These are phyloP conservation scores for Sesbania bispinosa DNA, from an alignment of 306 rosid species.

Conservation along the genomic window DNA sequence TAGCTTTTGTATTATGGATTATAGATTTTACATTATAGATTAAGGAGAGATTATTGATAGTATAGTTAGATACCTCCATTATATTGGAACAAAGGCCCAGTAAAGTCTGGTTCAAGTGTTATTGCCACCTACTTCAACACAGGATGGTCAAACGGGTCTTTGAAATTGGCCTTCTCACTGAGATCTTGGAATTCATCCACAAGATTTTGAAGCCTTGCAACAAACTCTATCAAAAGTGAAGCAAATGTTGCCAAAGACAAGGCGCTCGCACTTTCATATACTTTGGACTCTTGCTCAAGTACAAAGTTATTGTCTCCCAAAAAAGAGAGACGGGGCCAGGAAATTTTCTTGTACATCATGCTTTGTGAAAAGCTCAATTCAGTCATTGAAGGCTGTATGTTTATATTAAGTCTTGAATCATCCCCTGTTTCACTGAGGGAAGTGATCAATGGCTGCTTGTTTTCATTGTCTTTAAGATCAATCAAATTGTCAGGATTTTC, in stretches of 20 bases:
- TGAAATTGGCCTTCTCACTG: slow-evolving; percentile 58
- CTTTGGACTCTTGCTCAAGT: slow-evolving; percentile 45
- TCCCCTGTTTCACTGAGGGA: slow-evolving; percentile 37
- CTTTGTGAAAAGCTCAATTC: slow-evolving; percentile 42
- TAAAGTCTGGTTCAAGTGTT: too few relatives aligned
- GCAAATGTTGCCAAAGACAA: slow-evolving; percentile 77
- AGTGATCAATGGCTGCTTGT: slow-evolving; percentile 33
- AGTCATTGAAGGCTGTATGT: slow-evolving; percentile 27
- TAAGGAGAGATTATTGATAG: too few relatives aligned
- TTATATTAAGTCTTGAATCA: slow-evolving; percentile 28
- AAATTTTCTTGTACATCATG: slow-evolving; percentile 13
- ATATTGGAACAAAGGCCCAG: too few relatives aligned
- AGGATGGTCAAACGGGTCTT: slow-evolving; percentile 40
- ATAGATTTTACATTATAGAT: too few relatives aligned
- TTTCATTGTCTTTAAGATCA: slow-evolving; percentile 36
- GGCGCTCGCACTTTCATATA: slow-evolving; percentile 69
- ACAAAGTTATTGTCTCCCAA: slow-evolving; percentile 23
- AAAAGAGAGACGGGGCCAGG: slow-evolving; percentile 49
- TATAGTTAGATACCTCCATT: too few relatives aligned
- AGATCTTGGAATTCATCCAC: slow-evolving; percentile 66
- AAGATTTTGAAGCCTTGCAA: slow-evolving; percentile 78
- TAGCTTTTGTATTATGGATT: too few relatives aligned
- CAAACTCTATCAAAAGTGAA: slow-evolving; percentile 74
- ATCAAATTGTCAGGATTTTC: slow-evolving; percentile 4
- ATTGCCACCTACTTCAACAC: slow-evolving; percentile 32